Base-by-base conservation (phyloP, 805 yeast genomes). In the Diddensiella santjacobensis region DNA sequence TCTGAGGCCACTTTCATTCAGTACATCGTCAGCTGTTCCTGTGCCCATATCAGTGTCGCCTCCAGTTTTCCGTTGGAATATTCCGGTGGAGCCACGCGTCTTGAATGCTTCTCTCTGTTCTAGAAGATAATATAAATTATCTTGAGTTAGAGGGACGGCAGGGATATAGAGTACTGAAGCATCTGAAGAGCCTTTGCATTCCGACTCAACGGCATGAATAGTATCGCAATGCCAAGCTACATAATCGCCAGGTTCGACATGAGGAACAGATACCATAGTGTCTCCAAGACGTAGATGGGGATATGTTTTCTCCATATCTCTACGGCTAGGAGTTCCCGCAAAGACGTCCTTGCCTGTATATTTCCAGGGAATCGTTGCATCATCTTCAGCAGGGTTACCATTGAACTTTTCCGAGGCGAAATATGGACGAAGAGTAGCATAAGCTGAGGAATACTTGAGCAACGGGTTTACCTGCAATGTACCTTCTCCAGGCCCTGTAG, bases 181-280 rank as follows among this genome's bases (percentile, higher is more conserved):
- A 49, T 69, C 70, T 10, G 46, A 33, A 1, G 41, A 26, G 2
- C 74, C 74, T 4, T 49, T 48, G 49, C 68, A 72, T 3, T 56
- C 64, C 15, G 56, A 50, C 49, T 73, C 76, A 18, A 73, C 75
- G 5, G 69, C 68, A 55, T 73, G 77, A 15, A 67, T 62, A 24
- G 63, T 47, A 51, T 72, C 77, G 45, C 70, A 63, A 48, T 73
- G 78, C 77, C 76, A 72, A 44, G 67, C 67, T 1, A 72, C 73
- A 52, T 59, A 63, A 55, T 72, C 75, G 6, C 77, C 77, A 15
- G 73, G 66, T 3, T 65, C 48, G 13, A 72, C 73, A 15, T 59
- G 51, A 5, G 77, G 76, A 31, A 71, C 58, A 1, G 66, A 57
- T 8, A 64, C 62, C 59, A 72, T 65, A 3, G 68, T 50, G n/a